Conservation (phyloP, 2,329 filamentous ascomycete species). For the Amylocarpus encephaloides region DNA sequence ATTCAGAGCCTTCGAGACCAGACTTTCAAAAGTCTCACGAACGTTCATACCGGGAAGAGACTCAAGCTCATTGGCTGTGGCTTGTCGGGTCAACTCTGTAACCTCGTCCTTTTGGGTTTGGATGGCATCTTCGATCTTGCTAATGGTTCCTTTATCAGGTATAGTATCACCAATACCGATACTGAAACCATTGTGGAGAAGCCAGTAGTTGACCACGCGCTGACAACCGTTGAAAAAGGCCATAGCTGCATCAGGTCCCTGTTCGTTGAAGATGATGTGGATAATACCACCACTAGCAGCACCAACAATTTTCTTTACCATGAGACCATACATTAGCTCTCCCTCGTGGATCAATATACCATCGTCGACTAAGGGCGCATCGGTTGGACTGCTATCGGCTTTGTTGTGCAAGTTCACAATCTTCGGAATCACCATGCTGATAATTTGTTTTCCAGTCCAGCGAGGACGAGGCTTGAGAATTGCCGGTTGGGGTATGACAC, state of each 20-base stretch:
- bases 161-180: conserved; percentile 99
- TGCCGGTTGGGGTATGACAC: conserved; percentile 85
- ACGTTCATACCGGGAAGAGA: conserved; percentile 97
- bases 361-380: conserved; percentile 64
- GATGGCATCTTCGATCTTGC: conserved; percentile 77
- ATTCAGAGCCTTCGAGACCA: conserved; percentile 90
- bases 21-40: conserved; percentile 95
- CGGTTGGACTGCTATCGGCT: conserved; percentile 52
- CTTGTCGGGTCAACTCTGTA: conserved; percentile 64
- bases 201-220: conserved; percentile 93
- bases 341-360: conserved; percentile 80
- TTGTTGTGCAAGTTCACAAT: conserved; percentile 69
- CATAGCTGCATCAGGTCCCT: conserved; percentile 79
- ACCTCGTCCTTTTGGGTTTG: conserved; percentile 77
- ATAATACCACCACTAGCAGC: conserved; percentile 85
- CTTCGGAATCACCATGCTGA: conserved; percentile 84
- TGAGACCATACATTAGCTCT: conserved; percentile 81
- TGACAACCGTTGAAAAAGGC: conserved; percentile 95
- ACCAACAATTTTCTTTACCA: conserved; percentile 92
- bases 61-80: conserved; percentile 82
- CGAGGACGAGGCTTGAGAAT: conserved; percentile 86
- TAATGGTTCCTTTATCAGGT: conserved; percentile 77
- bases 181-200: conserved; percentile 91
- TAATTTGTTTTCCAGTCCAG: conserved; percentile 98
- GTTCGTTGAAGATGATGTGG: conserved; percentile 94